Evolutionary conservation across 208 protist genomes (phyloP).

Genomic region (Trypanosoma platydactyli): DNA sequence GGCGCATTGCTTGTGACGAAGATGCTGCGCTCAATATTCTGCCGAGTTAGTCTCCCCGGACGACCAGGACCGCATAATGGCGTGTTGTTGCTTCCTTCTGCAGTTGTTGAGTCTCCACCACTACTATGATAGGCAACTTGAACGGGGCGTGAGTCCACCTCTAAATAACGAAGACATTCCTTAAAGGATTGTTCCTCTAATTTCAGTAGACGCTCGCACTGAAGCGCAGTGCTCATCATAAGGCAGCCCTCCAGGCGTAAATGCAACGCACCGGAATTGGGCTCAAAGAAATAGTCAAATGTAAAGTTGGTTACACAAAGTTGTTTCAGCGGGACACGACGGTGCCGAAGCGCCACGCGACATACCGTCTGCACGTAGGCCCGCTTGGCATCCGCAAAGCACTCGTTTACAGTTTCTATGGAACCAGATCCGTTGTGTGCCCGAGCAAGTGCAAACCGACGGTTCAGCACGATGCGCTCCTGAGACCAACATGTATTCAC

Average conservation of each 20-base stretch:
- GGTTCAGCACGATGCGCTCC: slow-evolving; percentile 65
- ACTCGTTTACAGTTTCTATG: slow-evolving; percentile 66
- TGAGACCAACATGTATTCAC: slow-evolving; percentile 65
- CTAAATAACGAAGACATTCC: slow-evolving; percentile 59
- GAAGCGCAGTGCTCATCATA: slow-evolving; percentile 47
- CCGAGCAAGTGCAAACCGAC: slow-evolving; percentile 58
- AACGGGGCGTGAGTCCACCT: slow-evolving; percentile 5
- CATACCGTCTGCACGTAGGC: slow-evolving; percentile 72
- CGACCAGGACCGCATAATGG: slow-evolving; percentile 1
- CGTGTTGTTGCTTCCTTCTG: slow-evolving; percentile 21
- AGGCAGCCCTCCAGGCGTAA: slow-evolving; percentile 79
- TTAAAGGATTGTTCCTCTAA: slow-evolving; percentile 69
- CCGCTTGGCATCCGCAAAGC: slow-evolving; percentile 76
- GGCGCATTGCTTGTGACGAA: slow-evolving; percentile 70
- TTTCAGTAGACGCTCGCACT: slow-evolving; percentile 32
- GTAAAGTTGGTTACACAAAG: slow-evolving; percentile 65
- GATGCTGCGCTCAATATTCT: slow-evolving; percentile 44
- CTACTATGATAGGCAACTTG: neutral
- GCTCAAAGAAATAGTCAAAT: slow-evolving; percentile 70
- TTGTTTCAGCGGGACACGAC: slow-evolving; percentile 25
- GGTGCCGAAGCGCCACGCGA: slow-evolving; percentile 59
- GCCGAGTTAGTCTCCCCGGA: slow-evolving; percentile 16
- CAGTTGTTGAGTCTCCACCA: slow-evolving; percentile 5
- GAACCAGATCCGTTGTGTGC: slow-evolving; percentile 33
- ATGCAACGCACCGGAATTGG: slow-evolving; percentile 73